Conservation (phyloP, 2,329 filamentous ascomycete species). For the Shiraia sp. region DNA sequence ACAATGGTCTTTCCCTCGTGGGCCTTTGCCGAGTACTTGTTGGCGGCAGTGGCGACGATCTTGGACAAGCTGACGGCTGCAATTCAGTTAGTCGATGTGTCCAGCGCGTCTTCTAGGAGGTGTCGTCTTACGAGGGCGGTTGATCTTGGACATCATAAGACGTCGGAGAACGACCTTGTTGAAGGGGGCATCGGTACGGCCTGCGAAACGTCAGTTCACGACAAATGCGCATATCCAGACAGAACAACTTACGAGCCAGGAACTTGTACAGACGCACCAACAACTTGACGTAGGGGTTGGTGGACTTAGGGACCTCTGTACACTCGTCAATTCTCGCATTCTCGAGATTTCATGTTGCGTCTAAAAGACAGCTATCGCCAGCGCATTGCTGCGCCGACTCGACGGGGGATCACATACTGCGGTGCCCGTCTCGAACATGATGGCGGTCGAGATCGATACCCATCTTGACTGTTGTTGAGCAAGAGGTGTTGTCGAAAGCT, state of each 20-base stretch:
- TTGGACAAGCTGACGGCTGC: slow-evolving; percentile 84
- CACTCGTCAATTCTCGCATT: slow-evolving; percentile 42
- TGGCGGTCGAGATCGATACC: slow-evolving; percentile 58
- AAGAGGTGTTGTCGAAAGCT: slow-evolving; percentile 35
- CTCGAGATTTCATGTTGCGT: slow-evolving; percentile 44
- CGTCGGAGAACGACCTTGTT: slow-evolving; percentile 98
- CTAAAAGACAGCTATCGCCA: slow-evolving; percentile 44
- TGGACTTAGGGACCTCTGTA: slow-evolving; percentile 70
- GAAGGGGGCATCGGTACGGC: slow-evolving; percentile 95
- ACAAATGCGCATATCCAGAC: slow-evolving; percentile 7
- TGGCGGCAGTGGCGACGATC: slow-evolving; percentile 68
- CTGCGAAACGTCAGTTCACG: slow-evolving; percentile 53
- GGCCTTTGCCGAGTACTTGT: slow-evolving; percentile 54
- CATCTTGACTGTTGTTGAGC: slow-evolving; percentile 43
- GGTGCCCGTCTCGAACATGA: slow-evolving; percentile 72
- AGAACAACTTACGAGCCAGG: slow-evolving; percentile 76
- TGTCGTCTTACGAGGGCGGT: slow-evolving; percentile 62
- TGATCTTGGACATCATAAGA: slow-evolving; percentile 98
- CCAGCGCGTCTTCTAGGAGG: background rate
- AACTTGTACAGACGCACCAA: slow-evolving; percentile 99
- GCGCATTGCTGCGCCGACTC: slow-evolving; percentile 45
- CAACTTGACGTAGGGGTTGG: slow-evolving; percentile 97
- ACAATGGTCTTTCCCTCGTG: slow-evolving; percentile 84
- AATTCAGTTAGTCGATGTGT: slow-evolving; percentile 19
- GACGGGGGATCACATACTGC: slow-evolving; percentile 53